A percentile compares a stretch with the other conserved stretches of the same genome.
Evolutionary conservation across 2,329 filamentous ascomycete genomes (phyloP).

Genomic region (Xylariales sp.): DNA sequence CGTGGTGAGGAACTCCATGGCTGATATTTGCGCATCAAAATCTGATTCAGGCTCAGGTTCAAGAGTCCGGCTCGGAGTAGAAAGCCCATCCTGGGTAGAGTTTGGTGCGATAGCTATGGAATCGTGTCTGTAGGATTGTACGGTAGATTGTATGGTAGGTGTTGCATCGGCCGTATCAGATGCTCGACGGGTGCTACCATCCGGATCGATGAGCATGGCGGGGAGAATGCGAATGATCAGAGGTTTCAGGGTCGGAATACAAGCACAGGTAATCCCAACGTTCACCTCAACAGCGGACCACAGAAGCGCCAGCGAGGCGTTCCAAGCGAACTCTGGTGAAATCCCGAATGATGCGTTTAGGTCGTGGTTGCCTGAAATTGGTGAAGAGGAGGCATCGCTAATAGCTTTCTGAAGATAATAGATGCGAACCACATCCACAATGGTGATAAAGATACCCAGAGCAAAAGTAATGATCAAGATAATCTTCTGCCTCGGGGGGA

Average conservation of each 20-base stretch:
- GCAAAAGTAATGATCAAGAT: constrained; percentile 89
- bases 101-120: constrained; percentile 26
- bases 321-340: constrained; percentile 71
- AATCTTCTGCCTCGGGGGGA: constrained; percentile 87
- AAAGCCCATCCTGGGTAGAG: constrained; percentile 26
- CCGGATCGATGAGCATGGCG: constrained; percentile 64
- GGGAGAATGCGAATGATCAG: constrained; percentile 76
- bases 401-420: constrained; percentile 86
- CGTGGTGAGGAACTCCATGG: constrained; percentile 61
- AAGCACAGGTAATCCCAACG: constrained; percentile 88
- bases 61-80: constrained; percentile 35
- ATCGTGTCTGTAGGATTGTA: constrained; percentile 43
- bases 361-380: constrained; percentile 53
- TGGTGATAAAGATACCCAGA: constrained; percentile 86
- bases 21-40: constrained; percentile 49
- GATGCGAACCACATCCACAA: constrained; percentile 89
- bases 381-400: constrained; percentile 54
- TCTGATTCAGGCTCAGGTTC: constrained; percentile 36
- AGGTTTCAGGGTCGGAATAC: constrained; percentile 92
- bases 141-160: constrained; percentile 37
- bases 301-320: constrained; percentile 87
- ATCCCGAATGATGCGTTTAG: constrained; percentile 62
- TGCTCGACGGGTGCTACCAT: constrained; percentile 54
- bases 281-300: constrained; percentile 96
- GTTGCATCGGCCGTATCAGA: constrained; percentile 48